Evolutionary conservation across 2,329 filamentous ascomycete species (phyloP), one percentile per base, ranked within the genome.

Genomic region (Aspergillus sclerotialis): DNA sequence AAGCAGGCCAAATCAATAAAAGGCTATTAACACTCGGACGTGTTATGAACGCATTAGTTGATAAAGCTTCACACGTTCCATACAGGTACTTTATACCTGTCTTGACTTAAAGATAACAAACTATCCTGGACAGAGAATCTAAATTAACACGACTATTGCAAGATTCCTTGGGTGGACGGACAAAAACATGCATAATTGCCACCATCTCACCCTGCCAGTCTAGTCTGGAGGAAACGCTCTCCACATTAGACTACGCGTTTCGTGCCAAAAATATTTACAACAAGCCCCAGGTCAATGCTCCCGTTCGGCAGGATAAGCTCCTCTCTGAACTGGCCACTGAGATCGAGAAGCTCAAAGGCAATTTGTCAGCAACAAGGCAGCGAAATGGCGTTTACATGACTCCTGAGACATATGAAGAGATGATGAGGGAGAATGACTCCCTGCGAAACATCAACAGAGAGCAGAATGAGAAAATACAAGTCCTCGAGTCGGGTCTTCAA

Each of bases 181-280:
- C 93, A 2, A 98, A 98, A 58, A 98, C 92, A 0, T 98, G 92
- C 67, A 98, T 98, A 46, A 96, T 98, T 53, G 92, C 92, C 5
- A 98, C 92, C 1, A 76, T 98, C 26, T 96, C 92, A 2, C 89
- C 92, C 1, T 87, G 89, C 6, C 93, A 92, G 61, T 89, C 82
- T 62, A 98, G 96, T 50, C 70, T 98, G 1, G 92, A 98, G 55
- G 92, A 98, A 62, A 98, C 93, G 0, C 95, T 98, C 39, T 96
- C 92, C 1, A 98, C 93, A 0, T 73, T 98, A 2, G 92, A 98
- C 59, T 98, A 98, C 56, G 93, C 92, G 8, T 96, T 96, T 65
- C 78, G 92, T 30, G 92, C 92, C n/a, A 98, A 98, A 69, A 96
- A 98, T 48, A 98, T 98, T 52, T 84, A 86, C 32, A 98, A 98